Conservation (phyloP, 2,329 filamentous ascomycete species). For the Exophiala viscosa region DNA sequence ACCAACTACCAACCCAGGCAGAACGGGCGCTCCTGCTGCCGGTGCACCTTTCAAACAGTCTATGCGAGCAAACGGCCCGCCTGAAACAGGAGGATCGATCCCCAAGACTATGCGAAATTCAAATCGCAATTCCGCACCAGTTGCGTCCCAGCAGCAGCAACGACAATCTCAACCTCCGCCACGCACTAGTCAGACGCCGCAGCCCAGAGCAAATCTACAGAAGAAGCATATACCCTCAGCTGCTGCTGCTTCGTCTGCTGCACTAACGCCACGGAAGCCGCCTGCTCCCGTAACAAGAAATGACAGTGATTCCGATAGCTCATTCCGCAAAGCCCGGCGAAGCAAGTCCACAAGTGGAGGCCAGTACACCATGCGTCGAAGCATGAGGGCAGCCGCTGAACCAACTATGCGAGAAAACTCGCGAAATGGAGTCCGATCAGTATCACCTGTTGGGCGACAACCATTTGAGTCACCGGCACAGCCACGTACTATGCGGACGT, state of each 20-base stretch:
- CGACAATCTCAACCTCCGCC: constrained; percentile 6
- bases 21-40: constrained; percentile 5
- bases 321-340: constrained; percentile 66
- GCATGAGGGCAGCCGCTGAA: constrained; percentile 59
- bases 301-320: constrained; percentile 67
- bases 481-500: constrained; percentile 43
- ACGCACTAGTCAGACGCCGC: constrained; percentile 3
- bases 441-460: constrained; percentile 60
- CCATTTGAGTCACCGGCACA: constrained; percentile 43
- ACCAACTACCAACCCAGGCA: constrained; percentile 3
- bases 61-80: constrained; percentile 19
- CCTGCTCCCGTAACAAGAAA: constrained; percentile 40
- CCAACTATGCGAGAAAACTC: constrained; percentile 47
- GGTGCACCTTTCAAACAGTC: constrained; percentile 23
- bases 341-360: constrained; percentile 39
- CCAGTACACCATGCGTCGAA: constrained; percentile 62
- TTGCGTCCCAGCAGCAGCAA: background rate
- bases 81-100: constrained; percentile 15
- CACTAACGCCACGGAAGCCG: background rate
- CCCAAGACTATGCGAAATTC: constrained; percentile 22
- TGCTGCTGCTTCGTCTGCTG: constrained; percentile 7
- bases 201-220: constrained; percentile 32
- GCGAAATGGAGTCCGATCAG: constrained; percentile 60
- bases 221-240: constrained; percentile 37
- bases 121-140: constrained; percentile 10